These are phyloP conservation scores for Sequoia sempervirens DNA, from an alignment of 75 land plant species.

Conservation along the genomic window DNA sequence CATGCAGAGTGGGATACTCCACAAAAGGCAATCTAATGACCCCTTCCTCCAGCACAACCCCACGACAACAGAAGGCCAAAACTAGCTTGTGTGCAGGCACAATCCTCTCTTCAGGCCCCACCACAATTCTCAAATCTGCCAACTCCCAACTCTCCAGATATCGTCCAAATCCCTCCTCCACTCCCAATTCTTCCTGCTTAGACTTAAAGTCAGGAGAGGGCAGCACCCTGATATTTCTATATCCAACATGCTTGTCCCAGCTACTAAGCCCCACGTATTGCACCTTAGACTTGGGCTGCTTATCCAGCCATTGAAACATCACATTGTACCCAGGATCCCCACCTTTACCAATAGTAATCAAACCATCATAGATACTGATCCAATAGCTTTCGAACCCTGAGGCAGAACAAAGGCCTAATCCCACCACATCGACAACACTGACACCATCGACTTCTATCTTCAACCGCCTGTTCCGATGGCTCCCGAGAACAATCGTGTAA, in stretches of 20 bases:
- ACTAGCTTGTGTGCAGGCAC: constrained; percentile 83
- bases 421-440: constrained; percentile 81
- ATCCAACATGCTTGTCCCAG: constrained; percentile 98
- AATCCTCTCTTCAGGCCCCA: constrained; percentile 46
- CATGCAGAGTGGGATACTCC: constrained; percentile 55
- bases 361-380: constrained; percentile 86
- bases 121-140: constrained; percentile 69
- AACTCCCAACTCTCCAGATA: constrained; percentile 79
- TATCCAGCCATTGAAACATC: constrained; percentile 71
- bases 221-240: constrained; percentile 77
- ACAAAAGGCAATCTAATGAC: constrained; percentile 42
- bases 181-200: constrained; percentile 14
- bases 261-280: constrained; percentile 94
- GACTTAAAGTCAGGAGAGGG: constrained; percentile 32
- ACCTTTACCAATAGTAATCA: constrained; percentile 73
- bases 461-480: constrained; percentile 75
- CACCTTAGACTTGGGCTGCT: constrained; percentile 64
- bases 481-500: constrained; percentile 89
- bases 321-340: constrained; percentile 82
- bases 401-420: constrained; percentile 58
- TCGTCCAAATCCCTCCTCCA: constrained; percentile 52
- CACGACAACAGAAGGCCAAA: constrained; percentile 51
- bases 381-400: constrained; percentile 87
- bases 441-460: constrained; percentile 77
- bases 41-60: constrained; percentile 14